Evolutionary conservation across 257 asterid species (phyloP), one percentile per base, ranked within the genome.

Genomic region (Haberlea rhodopensis): DNA sequence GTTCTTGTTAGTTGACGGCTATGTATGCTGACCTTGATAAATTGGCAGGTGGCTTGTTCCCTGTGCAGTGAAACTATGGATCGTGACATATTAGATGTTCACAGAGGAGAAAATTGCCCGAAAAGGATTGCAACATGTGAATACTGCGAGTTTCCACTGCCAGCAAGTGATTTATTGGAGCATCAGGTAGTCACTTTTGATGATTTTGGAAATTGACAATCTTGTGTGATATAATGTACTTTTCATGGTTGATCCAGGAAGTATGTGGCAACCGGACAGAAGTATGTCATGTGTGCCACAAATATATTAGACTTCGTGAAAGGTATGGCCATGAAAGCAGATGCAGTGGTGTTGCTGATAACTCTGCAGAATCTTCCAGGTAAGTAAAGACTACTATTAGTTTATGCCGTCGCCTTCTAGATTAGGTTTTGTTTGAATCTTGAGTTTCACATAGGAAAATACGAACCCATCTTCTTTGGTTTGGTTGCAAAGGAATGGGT

Each of bases 211-310:
- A 49, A 48, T 26, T 22, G 43, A 34, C 48, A 27, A 11, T 46
- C 49, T 57, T 58, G 15, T 52, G 21, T 49, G 54, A 65, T 75
- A 48, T 43, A 43, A 72, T 64, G 26, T 52, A 58, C 29, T 63
- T 62, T 62, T 59, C 48, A 8, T 73, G 31, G 16, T 68, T 68
- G 74, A 63, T 75, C 43, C 83, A 94, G 99, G 51, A 91, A 80
- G 95, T 91, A 34, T 91, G 98, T 67, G 98, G 98, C 58, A 91
- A 87, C 77, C 90, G 98, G 49, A 91, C 98, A 34, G 98, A 91
- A 75, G 69, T 78, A 64, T 91, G 98, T 55, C 79, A 69, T 70
- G 48, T 78, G 72, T 91, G 98, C 79, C 84, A 76, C 78, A 85
- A 80, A 78, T 94, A 94, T 70, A 77, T 94, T 29, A 86, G 97